phyloP scores from a whole-genome alignment of 2,329 filamentous ascomycete species.

The Sporothrix globosa region DNA sequence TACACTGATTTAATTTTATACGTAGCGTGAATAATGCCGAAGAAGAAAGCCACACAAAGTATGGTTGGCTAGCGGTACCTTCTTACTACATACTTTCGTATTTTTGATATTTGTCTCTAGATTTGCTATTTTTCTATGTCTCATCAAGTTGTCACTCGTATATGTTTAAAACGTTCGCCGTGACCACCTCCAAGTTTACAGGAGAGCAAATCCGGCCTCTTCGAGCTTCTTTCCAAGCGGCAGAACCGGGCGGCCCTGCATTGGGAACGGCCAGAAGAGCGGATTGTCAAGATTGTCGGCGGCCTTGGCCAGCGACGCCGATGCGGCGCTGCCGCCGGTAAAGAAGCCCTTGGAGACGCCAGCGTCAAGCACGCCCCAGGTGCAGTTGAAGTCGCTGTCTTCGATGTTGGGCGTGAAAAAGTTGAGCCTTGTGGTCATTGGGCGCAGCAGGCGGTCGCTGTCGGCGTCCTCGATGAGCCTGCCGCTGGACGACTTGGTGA shows the following conservation, averaged over 20 bases:
- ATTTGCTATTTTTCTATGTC: too few species aligned
- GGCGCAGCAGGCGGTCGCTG: slow-evolving; percentile 43
- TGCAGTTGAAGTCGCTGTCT: slow-evolving; percentile 53
- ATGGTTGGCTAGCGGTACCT: too few species aligned
- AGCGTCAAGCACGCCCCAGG: slow-evolving; percentile 46
- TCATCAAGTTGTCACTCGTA: background rate
- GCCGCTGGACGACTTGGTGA: slow-evolving; percentile 30
- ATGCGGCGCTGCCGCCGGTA: slow-evolving; percentile 18
- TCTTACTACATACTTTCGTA: too few species aligned
- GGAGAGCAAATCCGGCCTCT: slow-evolving; percentile 56
- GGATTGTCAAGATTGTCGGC: slow-evolving; percentile 55
- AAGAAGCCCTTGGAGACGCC: slow-evolving; percentile 25
- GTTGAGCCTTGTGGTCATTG: slow-evolving; percentile 58
- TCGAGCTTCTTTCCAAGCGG: slow-evolving; percentile 52
- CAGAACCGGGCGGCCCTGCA: slow-evolving; percentile 61
- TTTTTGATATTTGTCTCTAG: too few species aligned
- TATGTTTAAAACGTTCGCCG: background rate
- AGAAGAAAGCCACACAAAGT: too few species aligned
- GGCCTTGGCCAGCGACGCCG: slow-evolving; percentile 32
- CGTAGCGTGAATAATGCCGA: too few species aligned
- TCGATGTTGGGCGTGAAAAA: slow-evolving; percentile 59
- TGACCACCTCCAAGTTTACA: slow-evolving; percentile 37
- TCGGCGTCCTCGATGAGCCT: background rate
- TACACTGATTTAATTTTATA: too few species aligned
- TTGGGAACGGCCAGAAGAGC: slow-evolving; percentile 64